Evolutionary conservation across 768 basidiomycete species (phyloP), one percentile per base, ranked within the genome.

Genomic region (Tricholoma hemisulphureum): DNA sequence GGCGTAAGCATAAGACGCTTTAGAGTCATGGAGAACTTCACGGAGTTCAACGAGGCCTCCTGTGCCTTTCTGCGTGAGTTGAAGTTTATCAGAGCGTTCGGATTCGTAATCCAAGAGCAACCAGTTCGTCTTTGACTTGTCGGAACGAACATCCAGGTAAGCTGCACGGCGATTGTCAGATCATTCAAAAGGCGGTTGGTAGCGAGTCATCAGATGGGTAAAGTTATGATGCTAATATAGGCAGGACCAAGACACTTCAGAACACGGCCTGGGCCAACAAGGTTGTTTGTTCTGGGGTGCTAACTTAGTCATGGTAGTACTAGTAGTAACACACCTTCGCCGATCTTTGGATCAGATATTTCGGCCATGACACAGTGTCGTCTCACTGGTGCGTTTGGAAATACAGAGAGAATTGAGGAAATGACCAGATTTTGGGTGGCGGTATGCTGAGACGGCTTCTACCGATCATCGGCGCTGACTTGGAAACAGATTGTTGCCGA

Each of bases 111-210:
- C 91, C 57, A 97, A 75, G 56, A 98, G 78, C 45, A 95, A 69
- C 94, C 94, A 98, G 71, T 91, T 97, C 29, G 86, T 90, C 28
- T 91, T 89, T 35, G 86, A 80, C 68, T 94, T 94, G 80, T 92
- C 87, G 60, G 79, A 80, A 63, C 95, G 87, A 55, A 97, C 88
- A 63, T 94, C 90, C 71, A 83, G 78, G 80, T 97, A 96, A 29
- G 93, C 95, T 93, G 69, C 35, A 57, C 54, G 65, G 51, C 56
- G 60, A 63, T 64, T 58, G 64, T 67, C 60, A 73, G 69, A 66
- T 69, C 55, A 56, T 53, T 52, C 50, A 34, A 43, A 29, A 31
- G 39, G 59, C 23, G 58, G 21, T 45, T 51, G 49, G 32, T 41
- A 51, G 48, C 43, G 53, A 26, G 52, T 51, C 43, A 58, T 52